These are phyloP conservation scores for Candida sp. DNA, from an alignment of 1,139 yeast species.

Conservation along the genomic window DNA sequence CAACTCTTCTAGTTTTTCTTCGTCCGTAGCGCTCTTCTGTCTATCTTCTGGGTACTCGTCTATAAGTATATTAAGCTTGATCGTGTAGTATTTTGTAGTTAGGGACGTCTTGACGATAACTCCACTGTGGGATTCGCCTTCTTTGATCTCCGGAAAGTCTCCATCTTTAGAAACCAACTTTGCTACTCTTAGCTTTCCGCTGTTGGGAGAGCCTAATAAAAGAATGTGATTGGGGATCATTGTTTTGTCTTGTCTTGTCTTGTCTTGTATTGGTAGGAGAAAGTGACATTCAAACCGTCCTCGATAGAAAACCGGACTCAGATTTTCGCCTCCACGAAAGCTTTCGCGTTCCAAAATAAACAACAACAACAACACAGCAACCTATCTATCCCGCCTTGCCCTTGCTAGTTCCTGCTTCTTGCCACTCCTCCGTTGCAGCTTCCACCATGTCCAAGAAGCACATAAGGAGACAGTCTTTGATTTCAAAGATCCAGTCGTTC, in stretches of 20 bases:
- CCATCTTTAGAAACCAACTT: conserved; percentile 19
- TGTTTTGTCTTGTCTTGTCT: neutral
- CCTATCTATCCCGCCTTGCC: neutral
- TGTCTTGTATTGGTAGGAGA: too few species aligned
- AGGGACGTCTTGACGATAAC: conserved; percentile 31
- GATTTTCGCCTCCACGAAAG: neutral
- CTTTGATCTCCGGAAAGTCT: conserved; percentile 11
- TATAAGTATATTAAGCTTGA: conserved; percentile 34
- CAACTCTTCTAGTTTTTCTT: conserved; percentile 18
- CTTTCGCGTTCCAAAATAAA: conserved; percentile 7
- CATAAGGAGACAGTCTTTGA: conserved; percentile 35
- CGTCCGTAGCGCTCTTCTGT: conserved; percentile 8
- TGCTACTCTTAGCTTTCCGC: conserved; percentile 39
- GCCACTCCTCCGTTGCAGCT: neutral
- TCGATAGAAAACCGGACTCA: neutral
- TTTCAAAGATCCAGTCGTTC: conserved; percentile 46
- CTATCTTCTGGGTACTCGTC: conserved; percentile 42
- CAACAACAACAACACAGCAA: neutral
- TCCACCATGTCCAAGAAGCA: conserved; percentile 16
- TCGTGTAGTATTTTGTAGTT: conserved; percentile 36
- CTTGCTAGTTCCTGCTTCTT: neutral
- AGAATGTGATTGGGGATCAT: conserved; percentile 40
- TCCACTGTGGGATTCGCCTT: conserved; percentile 37
- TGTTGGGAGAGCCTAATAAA: conserved; percentile 40
- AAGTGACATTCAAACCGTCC: too few species aligned